Percentiles rank a stretch among this genome's conserved stretches.
These are phyloP conservation scores for Blastobotrys apis DNA, from an alignment of 1,139 yeast genomes.

Conservation along the genomic window DNA sequence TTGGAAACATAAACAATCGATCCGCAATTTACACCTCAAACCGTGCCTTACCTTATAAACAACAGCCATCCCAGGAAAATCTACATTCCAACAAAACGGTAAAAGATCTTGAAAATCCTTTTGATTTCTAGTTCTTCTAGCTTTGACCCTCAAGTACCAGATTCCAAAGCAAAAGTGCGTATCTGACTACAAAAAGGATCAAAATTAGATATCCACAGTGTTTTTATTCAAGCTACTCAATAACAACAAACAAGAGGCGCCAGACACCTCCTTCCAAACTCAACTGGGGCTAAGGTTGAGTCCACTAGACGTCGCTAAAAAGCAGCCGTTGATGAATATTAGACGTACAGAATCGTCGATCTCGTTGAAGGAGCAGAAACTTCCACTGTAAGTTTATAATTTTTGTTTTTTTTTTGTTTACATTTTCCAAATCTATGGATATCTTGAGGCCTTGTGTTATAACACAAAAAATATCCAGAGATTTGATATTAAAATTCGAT, in stretches of 20 bases:
- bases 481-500: not conserved
- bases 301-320: not conserved
- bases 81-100: no score
- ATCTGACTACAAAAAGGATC: no score
- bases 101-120: no score
- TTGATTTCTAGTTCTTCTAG: no score
- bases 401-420: slow-evolving; percentile 1
- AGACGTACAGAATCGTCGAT: slow-evolving; percentile 19
- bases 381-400: slow-evolving; percentile 20
- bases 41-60: no score
- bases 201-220: slow-evolving; percentile 10
- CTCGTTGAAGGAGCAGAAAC: slow-evolving; percentile 14
- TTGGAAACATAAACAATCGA: no score
- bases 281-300: slow-evolving; percentile 9
- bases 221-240: slow-evolving; percentile 8
- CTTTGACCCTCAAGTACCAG: no score
- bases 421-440: not conserved
- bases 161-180: no score
- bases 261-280: not conserved
- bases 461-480: not conserved
- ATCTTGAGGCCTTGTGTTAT: no score
- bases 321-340: slow-evolving; percentile 15
- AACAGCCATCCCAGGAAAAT: no score
- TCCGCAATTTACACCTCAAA: no score
- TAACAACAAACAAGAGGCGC: not conserved